Evolutionary conservation across 345 rosid genomes (phyloP), one percentile per base, ranked within the genome.

Genomic region (Sonneratia caseolaris): DNA sequence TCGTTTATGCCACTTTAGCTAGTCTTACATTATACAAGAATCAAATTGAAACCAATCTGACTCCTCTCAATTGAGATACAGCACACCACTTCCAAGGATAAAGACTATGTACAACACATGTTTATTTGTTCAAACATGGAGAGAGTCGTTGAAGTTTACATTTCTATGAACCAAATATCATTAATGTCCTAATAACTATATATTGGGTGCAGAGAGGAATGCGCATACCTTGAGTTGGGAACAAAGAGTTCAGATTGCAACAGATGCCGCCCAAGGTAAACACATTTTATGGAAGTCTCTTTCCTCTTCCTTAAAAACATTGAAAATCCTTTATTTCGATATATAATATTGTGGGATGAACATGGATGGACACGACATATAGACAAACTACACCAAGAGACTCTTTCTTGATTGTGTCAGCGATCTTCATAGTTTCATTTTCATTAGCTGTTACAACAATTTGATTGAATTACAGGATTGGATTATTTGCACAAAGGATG

Each of bases 401-500:
- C 22, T 53, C 24, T 3, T 18, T 53, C 22, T 53, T 53, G 5
- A 3, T 53, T 8, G 1, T 21, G 8, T 4, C 6, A 8, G 1
- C 8, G 59, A 19, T 53, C n/a, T 4, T 53, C 24, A 4, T 19
- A 19, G 21, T 16, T n/a, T 0, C 0, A 0, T 59, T 53, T 3
- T 8, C 22, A 21, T 53, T 19, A 53, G 24, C 22, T 4, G 3
- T 53, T 21, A 2, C 59, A 18, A 6, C 22, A 53, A n/a, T 53
- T 19, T 72, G 15, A 4, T 0, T 38, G 68, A 10, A 19, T 16
- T 67, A 53, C 68, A 79, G 86, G 84, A 35, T 10, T 79, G 70
- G 84, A 84, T 57, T 84, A 81, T 56, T 68, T 84, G 49, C 93
- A 89, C 43, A 68, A 79, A 38, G 88, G 86, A 32, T 84, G 89